Evolutionary conservation across 2,329 filamentous ascomycete genomes (phyloP).

Genomic region (Penicillium concentricum): DNA sequence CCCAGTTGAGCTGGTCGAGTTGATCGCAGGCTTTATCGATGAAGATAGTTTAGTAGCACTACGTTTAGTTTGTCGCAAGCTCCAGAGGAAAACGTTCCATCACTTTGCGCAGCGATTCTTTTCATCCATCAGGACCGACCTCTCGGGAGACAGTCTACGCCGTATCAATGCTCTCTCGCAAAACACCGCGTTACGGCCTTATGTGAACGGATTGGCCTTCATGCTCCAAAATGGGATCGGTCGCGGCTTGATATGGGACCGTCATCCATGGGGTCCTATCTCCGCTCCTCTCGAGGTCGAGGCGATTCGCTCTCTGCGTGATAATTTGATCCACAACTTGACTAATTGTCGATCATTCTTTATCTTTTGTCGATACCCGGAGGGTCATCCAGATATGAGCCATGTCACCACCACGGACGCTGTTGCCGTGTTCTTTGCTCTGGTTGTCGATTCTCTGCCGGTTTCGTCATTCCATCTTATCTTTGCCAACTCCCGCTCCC

Average conservation of each 20-base stretch:
- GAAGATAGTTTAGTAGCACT: constrained; percentile 14
- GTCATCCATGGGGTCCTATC: constrained; percentile 25
- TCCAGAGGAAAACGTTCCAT: constrained; percentile 26
- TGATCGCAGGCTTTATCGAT: constrained; percentile 13
- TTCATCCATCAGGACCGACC: constrained; percentile 20
- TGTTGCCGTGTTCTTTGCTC: constrained; percentile 24
- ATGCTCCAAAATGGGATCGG: constrained; percentile 22
- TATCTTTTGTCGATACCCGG: constrained; percentile 26
- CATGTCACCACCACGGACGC: constrained; percentile 24
- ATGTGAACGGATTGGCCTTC: constrained; percentile 23
- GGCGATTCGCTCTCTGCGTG: constrained; percentile 16
- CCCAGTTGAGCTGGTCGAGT: constrained; percentile 22
- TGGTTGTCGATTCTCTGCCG: constrained; percentile 20
- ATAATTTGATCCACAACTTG: constrained; percentile 18
- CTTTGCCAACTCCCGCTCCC: constrained; percentile 22
- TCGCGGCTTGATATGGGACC: constrained; percentile 21
- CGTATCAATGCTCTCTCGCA: constrained; percentile 18
- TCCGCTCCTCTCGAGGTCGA: constrained; percentile 20
- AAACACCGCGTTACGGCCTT: constrained; percentile 12
- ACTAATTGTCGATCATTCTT: constrained; percentile 26
- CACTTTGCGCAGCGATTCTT: constrained; percentile 24
- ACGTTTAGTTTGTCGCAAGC: constrained; percentile 18
- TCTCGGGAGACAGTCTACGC: constrained; percentile 21
- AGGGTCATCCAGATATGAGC: constrained; percentile 24
- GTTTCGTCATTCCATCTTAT: constrained; percentile 23